Conservation (phyloP, 1,284 basidiomycete genomes). For the Moesziomyces antarcticus region DNA sequence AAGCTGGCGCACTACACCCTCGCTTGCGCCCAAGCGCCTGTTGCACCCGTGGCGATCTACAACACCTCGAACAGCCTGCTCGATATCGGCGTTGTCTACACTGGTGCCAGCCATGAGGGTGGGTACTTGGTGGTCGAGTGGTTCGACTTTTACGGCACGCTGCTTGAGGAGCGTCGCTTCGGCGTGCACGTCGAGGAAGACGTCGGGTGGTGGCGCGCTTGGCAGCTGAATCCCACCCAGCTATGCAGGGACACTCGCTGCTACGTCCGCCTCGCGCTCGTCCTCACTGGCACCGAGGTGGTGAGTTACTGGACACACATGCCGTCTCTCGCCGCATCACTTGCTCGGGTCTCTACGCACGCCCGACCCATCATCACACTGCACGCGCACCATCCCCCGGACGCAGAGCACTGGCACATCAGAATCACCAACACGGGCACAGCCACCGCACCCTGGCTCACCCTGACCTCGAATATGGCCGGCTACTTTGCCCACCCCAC, state of each 20-base stretch:
- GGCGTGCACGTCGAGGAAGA: not conserved
- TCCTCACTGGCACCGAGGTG: not conserved
- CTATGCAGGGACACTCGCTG: not conserved
- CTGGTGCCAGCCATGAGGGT: not conserved
- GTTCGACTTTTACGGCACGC: conserved; percentile 14
- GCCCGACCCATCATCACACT: conserved; percentile 4
- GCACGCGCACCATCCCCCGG: not conserved
- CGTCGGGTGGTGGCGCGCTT: not conserved
- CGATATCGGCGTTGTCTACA: conserved; percentile 70
- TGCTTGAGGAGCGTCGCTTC: not conserved
- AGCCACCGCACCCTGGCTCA: conserved; percentile 67
- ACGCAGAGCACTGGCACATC: not conserved
- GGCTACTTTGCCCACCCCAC: conserved; percentile 70
- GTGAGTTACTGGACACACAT: conserved; percentile 10
- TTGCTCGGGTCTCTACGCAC: not conserved
- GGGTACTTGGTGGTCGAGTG: conserved; percentile 15
- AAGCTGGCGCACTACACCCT: conserved; percentile 73
- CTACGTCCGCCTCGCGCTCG: conserved; percentile 13
- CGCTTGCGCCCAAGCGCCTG: conserved; percentile 71
- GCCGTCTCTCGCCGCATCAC: not conserved
- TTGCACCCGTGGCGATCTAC: conserved; percentile 72
- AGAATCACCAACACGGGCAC: conserved; percentile 13
- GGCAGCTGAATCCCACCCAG: not conserved
- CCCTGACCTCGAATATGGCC: conserved; percentile 74
- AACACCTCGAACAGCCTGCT: conserved; percentile 72